phyloP scores from a whole-genome alignment of 1,284 basidiomycete genomes.

The Cutaneotrichosporon sp. region DNA sequence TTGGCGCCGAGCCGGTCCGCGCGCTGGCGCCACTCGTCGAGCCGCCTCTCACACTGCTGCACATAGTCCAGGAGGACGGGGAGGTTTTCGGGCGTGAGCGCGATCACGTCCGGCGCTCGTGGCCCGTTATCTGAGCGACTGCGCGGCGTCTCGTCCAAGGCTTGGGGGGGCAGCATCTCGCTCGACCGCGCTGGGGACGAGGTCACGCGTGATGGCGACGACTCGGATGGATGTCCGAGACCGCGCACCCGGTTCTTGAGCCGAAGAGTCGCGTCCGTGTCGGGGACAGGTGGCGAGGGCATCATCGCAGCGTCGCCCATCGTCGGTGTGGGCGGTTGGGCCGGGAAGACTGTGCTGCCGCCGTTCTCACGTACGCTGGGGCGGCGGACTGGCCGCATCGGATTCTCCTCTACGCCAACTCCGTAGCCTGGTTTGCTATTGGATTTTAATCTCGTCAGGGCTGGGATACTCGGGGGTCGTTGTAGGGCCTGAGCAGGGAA shows the following conservation, averaged over 20 bases:
- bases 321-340: background rate
- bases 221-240: slow-evolving; percentile 22
- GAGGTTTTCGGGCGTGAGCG: slow-evolving; percentile 48
- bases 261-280: slow-evolving; percentile 19
- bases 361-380: background rate
- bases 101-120: slow-evolving; percentile 24
- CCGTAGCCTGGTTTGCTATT: slow-evolving; percentile 13
- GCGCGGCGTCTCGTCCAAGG: slow-evolving; percentile 16
- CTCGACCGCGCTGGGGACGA: slow-evolving; percentile 13
- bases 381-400: background rate
- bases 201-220: slow-evolving; percentile 16
- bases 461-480: slow-evolving; percentile 21
- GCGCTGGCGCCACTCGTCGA: slow-evolving; percentile 40
- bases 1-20: slow-evolving; percentile 15
- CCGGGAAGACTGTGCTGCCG: background rate
- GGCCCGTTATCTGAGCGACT: slow-evolving; percentile 18
- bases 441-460: slow-evolving; percentile 17
- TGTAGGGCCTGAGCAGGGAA: background rate
- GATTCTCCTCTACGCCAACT: slow-evolving; percentile 13
- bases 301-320: background rate
- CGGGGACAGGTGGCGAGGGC: background rate
- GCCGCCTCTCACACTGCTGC: slow-evolving; percentile 42
- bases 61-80: slow-evolving; percentile 45
- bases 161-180: slow-evolving; percentile 1
- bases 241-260: slow-evolving; percentile 23